phyloP scores from a whole-genome alignment of 441 rosid genomes.

The Metrosideros polymorpha region DNA sequence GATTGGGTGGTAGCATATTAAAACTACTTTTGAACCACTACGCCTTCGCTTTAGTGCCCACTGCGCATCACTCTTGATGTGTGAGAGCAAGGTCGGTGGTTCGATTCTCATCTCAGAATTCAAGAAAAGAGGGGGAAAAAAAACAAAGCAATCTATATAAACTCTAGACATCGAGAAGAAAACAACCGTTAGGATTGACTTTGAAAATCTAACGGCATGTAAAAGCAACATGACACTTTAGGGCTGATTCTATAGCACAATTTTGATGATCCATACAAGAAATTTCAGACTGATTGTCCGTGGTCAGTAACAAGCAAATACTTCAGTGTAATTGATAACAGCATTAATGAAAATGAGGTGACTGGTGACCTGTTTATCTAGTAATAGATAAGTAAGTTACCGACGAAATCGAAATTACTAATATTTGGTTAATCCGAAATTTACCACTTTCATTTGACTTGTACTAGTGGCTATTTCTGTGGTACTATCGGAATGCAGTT shows the following conservation, averaged over 20 bases:
- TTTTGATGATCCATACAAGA: neutral
- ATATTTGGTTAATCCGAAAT: neutral
- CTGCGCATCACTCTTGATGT: neutral
- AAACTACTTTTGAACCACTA: neutral
- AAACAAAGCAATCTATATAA: no score
- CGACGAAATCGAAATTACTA: neutral
- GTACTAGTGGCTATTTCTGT: neutral
- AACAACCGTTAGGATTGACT: neutral
- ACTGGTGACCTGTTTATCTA: neutral
- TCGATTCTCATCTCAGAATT: neutral
- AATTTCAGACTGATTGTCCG: neutral
- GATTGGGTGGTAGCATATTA: neutral
- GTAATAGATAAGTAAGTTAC: neutral
- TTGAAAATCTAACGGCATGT: neutral
- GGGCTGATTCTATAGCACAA: neutral
- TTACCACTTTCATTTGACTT: neutral
- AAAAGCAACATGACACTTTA: no score
- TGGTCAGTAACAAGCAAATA: neutral
- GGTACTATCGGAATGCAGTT: no score
- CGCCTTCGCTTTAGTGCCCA: no score
- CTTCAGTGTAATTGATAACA: neutral
- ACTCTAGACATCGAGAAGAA: neutral
- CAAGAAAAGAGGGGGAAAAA: no score
- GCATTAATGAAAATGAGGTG: neutral
- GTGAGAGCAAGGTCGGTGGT: neutral